Evolutionary conservation across 495 filamentous ascomycete species (phyloP).

Genomic region (Penicillium waksmanii): DNA sequence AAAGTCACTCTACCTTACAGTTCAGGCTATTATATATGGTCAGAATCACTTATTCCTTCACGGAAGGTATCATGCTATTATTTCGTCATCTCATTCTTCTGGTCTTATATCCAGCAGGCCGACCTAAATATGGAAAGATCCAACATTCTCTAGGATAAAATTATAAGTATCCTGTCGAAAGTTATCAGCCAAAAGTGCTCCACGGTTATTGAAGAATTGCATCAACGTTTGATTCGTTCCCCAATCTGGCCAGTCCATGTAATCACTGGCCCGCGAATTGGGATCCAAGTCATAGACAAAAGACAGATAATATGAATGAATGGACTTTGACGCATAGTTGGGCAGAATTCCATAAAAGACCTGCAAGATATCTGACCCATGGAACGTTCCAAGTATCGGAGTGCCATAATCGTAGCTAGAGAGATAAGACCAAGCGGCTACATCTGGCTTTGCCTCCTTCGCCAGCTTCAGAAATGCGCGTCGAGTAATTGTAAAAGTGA

Average conservation of each 20-base stretch:
- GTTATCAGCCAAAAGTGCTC: conserved; percentile 56
- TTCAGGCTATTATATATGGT: background rate
- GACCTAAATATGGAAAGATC: conserved; percentile 45
- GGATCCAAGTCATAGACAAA: conserved; percentile 70
- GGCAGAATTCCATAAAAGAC: conserved; percentile 65
- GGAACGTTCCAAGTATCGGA: conserved; percentile 73
- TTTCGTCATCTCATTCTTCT: too few relatives aligned
- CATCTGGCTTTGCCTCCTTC: conserved; percentile 48
- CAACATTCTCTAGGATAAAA: conserved; percentile 51
- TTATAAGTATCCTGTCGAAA: conserved; percentile 57
- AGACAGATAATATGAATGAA: conserved; percentile 65
- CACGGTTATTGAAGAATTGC: conserved; percentile 55
- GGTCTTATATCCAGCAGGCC: too few relatives aligned
- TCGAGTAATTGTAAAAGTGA: conserved; percentile 66
- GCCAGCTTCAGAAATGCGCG: conserved; percentile 56
- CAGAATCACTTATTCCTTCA: too few relatives aligned
- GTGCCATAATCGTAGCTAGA: conserved; percentile 68
- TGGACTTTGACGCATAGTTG: conserved; percentile 61
- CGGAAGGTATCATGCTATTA: too few relatives aligned
- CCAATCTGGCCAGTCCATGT: conserved; percentile 66
- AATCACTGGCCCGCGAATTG: conserved; percentile 48
- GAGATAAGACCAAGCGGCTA: conserved; percentile 73
- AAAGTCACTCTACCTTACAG: background rate
- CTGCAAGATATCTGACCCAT: conserved; percentile 67
- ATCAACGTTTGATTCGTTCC: conserved; percentile 54